Base-by-base conservation (phyloP, 148 eudicot species). In the Amaranthus hypochondriacus region DNA sequence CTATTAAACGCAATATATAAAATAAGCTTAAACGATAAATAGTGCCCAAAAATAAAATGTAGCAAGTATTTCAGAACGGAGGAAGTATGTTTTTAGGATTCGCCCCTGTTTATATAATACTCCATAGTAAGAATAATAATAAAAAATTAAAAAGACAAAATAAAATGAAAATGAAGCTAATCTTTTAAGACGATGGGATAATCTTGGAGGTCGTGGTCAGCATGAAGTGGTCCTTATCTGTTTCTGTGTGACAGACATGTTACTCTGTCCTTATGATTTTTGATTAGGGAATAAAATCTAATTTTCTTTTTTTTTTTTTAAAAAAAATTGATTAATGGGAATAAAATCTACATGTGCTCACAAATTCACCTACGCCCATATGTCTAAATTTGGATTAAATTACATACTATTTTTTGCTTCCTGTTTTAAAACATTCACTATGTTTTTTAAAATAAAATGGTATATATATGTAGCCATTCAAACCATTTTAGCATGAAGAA, bases 231-330 rank as follows among this genome's bases (percentile, higher is more conserved):
- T 71, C 71, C 28, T 71, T 28, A 43, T 15, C 46, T 44, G 53
- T 52, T 44, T 12, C 15, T 56, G 39, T 52, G 47, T 70, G 64
- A 76, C 79, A 62, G 63, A 7, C 79, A 68, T 76, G 68, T 68
- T 68, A 66, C 60, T 61, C 72, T 76, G 64, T 76, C 68, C 28
- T 18, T 61, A 15, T 11, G 54, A 69, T 76, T 68, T 47, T 69
- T 46, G 42, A 10, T 59, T 5, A 3, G 0, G 7, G 75, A 61
- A 72, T 49, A 62, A 70, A 53, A 71, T 62, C 74, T 49, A 39
- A 44, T 59, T 58, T 15, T 65, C 44, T 56, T 68, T 61, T 21
- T 46, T 52, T 53, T 49, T 56, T 50, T 39, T 11, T 9, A 9
- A 46, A 18, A 43, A 66, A 64, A 66, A 47, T 3, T 12, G 10